Conservation (phyloP, 1,284 basidiomycete genomes). For the Schizophyllum amplum region DNA sequence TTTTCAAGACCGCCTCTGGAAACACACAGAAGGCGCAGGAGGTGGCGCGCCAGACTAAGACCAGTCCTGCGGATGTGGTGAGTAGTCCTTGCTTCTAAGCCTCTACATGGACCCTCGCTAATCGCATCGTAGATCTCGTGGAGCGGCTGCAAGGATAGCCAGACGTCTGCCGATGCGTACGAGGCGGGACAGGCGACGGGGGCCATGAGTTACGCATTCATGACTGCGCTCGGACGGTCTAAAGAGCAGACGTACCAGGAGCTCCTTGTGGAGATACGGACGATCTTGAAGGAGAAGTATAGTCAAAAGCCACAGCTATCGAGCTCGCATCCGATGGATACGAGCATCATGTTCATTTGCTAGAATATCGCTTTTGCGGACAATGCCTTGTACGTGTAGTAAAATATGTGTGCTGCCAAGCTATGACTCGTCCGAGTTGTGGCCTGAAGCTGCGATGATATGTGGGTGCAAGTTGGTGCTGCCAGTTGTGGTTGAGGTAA, state of each 20-base stretch:
- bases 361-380: constrained; percentile 20
- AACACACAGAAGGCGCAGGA: constrained; percentile 51
- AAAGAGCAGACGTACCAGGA: constrained; percentile 75
- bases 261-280: constrained; percentile 64
- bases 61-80: constrained; percentile 68
- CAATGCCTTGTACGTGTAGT: background rate
- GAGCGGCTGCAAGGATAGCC: constrained; percentile 89
- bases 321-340: constrained; percentile 71
- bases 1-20: constrained; percentile 41
- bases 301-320: constrained; percentile 84
- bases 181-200: constrained; percentile 82
- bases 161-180: constrained; percentile 86
- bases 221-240: constrained; percentile 55
- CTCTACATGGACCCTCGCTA: background rate
- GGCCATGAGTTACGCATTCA: constrained; percentile 84
- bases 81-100: constrained; percentile 15
- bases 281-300: constrained; percentile 59
- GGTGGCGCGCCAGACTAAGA: constrained; percentile 59
- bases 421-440: too few relatives aligned
- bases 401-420: background rate
- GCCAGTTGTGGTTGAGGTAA: background rate
- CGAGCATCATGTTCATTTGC: constrained; percentile 46
- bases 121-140: constrained; percentile 49
- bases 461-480: too few relatives aligned
- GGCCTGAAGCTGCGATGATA: too few relatives aligned